These are phyloP conservation scores for Plasmodium chabaudi DNA, from an alignment of 169 alveolate species.

Conservation along the genomic window DNA sequence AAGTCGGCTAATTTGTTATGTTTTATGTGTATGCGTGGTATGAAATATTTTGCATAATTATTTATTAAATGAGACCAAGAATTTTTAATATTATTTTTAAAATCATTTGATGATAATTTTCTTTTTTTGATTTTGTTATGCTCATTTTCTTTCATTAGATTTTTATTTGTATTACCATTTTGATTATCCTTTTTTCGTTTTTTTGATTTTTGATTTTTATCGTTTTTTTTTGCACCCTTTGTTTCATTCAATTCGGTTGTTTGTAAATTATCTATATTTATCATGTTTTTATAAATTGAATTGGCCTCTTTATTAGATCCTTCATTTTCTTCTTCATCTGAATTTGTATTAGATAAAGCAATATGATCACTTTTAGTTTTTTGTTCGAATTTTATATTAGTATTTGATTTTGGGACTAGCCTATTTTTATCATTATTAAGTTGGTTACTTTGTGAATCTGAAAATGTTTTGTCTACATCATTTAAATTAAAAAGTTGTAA, in stretches of 20 bases:
- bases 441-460: neutral
- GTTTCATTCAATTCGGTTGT: no score
- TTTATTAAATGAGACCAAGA: slow-evolving; percentile 52
- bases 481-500: slow-evolving; percentile 19
- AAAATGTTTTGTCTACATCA: slow-evolving; percentile 9
- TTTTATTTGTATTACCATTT: neutral
- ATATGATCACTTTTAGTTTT: no score
- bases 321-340: no score
- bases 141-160: neutral
- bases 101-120: neutral
- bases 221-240: no score
- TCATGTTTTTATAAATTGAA: no score
- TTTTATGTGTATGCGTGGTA: slow-evolving; percentile 43
- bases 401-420: no score
- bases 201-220: neutral
- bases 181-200: neutral
- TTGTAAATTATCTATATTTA: no score
- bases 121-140: neutral
- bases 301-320: no score
- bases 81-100: slow-evolving; percentile 21
- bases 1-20: slow-evolving; percentile 26
- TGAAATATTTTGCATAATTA: slow-evolving; percentile 56
- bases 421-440: no score
- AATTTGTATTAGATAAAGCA: no score
- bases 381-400: no score